phyloP scores from a whole-genome alignment of 2,329 filamentous ascomycete species.

The Fusarium euwallaceae region DNA sequence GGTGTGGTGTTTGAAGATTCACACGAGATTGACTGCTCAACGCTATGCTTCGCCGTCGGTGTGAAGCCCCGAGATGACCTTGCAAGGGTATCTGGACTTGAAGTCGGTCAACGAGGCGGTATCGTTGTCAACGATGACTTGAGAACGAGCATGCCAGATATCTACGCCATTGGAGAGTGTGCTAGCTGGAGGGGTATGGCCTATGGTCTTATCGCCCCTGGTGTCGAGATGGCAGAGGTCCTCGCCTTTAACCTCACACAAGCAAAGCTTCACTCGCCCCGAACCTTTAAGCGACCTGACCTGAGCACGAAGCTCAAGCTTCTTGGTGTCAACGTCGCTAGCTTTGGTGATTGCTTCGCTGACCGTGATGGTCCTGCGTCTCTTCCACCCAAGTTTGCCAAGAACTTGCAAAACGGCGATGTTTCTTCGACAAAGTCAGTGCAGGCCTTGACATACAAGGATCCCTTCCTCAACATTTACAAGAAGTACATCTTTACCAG shows the following conservation, averaged over 20 bases:
- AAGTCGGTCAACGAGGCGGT: conserved; percentile 79
- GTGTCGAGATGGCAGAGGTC: conserved; percentile 93
- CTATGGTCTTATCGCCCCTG: conserved; percentile 89
- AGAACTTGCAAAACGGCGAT: conserved; percentile 40
- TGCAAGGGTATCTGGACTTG: conserved; percentile 76
- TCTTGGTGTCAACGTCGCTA: conserved; percentile 90
- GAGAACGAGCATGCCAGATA: conserved; percentile 76
- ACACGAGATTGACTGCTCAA: conserved; percentile 80
- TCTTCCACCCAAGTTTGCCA: conserved; percentile 71
- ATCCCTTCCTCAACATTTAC: conserved; percentile 89
- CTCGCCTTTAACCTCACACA: conserved; percentile 92
- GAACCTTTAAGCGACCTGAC: conserved; percentile 84
- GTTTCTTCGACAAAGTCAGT: conserved; percentile 62
- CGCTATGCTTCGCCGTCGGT: conserved; percentile 91
- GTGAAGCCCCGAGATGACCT: conserved; percentile 86
- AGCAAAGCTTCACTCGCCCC: conserved; percentile 76
- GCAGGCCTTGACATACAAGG: conserved; percentile 91
- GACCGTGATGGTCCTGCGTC: conserved; percentile 85
- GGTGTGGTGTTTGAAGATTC: conserved; percentile 87
- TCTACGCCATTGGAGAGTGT: conserved; percentile 93
- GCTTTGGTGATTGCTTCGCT: conserved; percentile 94
- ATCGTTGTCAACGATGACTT: conserved; percentile 78
- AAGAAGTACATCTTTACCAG: conserved; percentile 94
- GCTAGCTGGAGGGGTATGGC: conserved; percentile 90
- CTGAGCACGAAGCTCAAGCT: conserved; percentile 93